phyloP scores from a whole-genome alignment of 2,329 filamentous ascomycete genomes.

The Nigrospora osmanthi region DNA sequence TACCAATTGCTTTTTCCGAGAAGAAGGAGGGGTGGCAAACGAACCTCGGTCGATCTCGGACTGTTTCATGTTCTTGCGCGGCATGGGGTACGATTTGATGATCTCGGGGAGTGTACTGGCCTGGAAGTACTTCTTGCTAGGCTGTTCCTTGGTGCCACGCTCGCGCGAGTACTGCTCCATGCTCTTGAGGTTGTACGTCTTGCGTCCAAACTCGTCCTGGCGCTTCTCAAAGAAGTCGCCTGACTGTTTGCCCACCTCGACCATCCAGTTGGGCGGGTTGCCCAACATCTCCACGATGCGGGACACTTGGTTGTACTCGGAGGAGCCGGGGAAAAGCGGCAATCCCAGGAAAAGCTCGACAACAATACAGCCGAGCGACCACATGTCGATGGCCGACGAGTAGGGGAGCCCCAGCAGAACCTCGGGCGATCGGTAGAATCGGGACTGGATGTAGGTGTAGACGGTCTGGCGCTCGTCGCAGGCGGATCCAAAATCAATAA shows the following conservation, averaged over 20 bases:
- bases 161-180: slow-evolving; percentile 98
- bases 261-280: slow-evolving; percentile 95
- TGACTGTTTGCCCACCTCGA: slow-evolving; percentile 97
- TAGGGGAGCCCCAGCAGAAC: slow-evolving; percentile 93
- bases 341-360: slow-evolving; percentile 94
- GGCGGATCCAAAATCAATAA: slow-evolving; percentile 97
- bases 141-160: slow-evolving; percentile 93
- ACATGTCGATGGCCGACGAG: slow-evolving; percentile 99
- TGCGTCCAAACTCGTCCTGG: slow-evolving; percentile 83
- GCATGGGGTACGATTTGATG: slow-evolving; percentile 97
- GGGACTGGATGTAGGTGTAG: slow-evolving; percentile 97
- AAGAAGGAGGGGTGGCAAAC: slow-evolving; percentile 15
- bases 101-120: slow-evolving; percentile 92
- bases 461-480: slow-evolving; percentile 98
- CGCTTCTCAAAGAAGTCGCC: slow-evolving; percentile 95
- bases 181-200: slow-evolving; percentile 85
- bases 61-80: slow-evolving; percentile 98
- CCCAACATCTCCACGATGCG: slow-evolving; percentile 98
- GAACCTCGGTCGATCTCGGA: slow-evolving; percentile 91
- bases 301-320: slow-evolving; percentile 97
- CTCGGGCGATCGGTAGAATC: slow-evolving; percentile 96
- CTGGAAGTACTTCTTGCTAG: slow-evolving; percentile 99
- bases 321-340: slow-evolving; percentile 91
- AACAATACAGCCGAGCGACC: slow-evolving; percentile 96
- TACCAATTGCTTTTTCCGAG: slow-evolving; percentile 4